Base-by-base conservation (phyloP, 805 yeast species). In the Pichia membranifaciens region DNA sequence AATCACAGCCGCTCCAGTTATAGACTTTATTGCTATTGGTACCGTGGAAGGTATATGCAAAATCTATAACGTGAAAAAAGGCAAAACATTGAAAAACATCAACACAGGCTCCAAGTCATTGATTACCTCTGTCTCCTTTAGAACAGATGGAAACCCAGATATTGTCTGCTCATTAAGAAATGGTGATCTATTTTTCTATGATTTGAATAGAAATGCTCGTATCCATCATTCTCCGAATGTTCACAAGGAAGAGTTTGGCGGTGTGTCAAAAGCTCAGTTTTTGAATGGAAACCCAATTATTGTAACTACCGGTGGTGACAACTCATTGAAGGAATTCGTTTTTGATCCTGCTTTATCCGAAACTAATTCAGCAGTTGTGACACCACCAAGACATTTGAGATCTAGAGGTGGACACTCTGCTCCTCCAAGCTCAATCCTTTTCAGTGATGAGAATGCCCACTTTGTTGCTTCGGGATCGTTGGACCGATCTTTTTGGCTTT, bases 331-430 rank as follows among this genome's bases (percentile, higher is more conserved):
- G 58, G 98, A 93, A 65, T 86, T 74, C 56, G 97, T 89, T 0
- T 93, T 93, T 66, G 99, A 93, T 66, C 97, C 97, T 2, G 79
- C 93, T 1, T 69, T 90, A 44, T 80, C 90, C 0, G 70, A 84
- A 1, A 67, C 82, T 5, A 78, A 81, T 54, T 57, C 77, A 0
- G 71, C 82, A 2, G 79, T 87, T 29, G 82, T 86, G 5, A 79
- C 89, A 12, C 96, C 96, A 1, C 98, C 99, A 38, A 82, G 99
- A 60, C 80, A 82, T 51, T 72, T 95, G 58, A 79, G 99, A 63
- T 85, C 95, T 1, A 78, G 99, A 61, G 98, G 97, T 58, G 99
- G 99, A n/a, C 99, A 93, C 64, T 80, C 96, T 4, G 84, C 86
- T 28, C 96, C 99, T 3, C 95, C 98, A 2, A 73, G 84, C 0